phyloP scores from a whole-genome alignment of 805 yeast species.

The Wickerhamiella shivajii region DNA sequence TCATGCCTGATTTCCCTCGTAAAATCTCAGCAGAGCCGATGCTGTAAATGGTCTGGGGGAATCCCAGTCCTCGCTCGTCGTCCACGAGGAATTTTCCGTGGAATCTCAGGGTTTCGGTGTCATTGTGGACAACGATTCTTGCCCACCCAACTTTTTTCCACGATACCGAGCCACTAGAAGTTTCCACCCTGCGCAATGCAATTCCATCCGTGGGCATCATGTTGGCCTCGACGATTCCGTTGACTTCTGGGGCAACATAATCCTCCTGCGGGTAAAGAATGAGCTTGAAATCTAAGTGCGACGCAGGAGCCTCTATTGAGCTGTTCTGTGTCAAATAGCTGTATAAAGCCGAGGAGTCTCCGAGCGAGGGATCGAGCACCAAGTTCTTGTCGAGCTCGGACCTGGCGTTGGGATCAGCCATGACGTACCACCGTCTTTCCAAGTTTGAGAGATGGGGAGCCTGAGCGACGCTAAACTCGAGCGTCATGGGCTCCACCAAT shows the following conservation, averaged over 20 bases:
- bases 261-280: constrained; percentile 15
- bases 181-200: constrained; percentile 18
- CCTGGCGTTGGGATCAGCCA: constrained; percentile 18
- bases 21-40: constrained; percentile 11
- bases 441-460: constrained; percentile 15
- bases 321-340: constrained; percentile 16
- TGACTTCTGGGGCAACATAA: constrained; percentile 9
- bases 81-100: constrained; percentile 23
- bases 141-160: constrained; percentile 24
- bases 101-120: constrained; percentile 7
- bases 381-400: neutral
- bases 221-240: constrained; percentile 10
- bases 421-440: constrained; percentile 20
- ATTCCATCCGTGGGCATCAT: constrained; percentile 13
- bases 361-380: neutral
- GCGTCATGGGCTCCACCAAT: constrained; percentile 6
- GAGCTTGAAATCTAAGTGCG: constrained; percentile 14
- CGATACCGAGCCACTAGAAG: neutral
- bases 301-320: constrained; percentile 16
- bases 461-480: constrained; percentile 15
- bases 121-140: constrained; percentile 17
- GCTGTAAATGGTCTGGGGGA: constrained; percentile 20
- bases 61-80: constrained; percentile 21
- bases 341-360: constrained; percentile 15
- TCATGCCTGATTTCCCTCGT: constrained; percentile 2